phyloP scores from a whole-genome alignment of 2,329 filamentous ascomycete species.

The Fusarium pseudonygamai region DNA sequence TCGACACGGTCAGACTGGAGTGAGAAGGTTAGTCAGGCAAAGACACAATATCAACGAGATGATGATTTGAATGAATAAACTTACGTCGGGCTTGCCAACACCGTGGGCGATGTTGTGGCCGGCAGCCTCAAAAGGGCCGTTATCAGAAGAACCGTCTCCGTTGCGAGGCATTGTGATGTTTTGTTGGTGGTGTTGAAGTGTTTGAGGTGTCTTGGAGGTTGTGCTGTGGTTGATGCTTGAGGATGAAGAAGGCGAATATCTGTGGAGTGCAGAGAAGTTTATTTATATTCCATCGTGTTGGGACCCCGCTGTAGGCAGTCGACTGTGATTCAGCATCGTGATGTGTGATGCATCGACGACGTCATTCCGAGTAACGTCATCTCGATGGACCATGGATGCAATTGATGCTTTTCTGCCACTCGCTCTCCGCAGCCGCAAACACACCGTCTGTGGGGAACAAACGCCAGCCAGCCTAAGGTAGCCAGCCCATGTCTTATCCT shows the following conservation, averaged over 20 bases:
- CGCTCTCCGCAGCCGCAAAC: constrained; percentile 10
- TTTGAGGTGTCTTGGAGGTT: not conserved
- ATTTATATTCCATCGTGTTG: constrained; percentile 23
- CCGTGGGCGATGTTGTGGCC: constrained; percentile 58
- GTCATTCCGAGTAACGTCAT: constrained; percentile 36
- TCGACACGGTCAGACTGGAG: constrained; percentile 49
- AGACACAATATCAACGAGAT: not conserved
- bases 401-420: not conserved
- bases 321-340: constrained; percentile 23
- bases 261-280: not conserved
- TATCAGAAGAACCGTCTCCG: constrained; percentile 59
- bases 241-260: not conserved
- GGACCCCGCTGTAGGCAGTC: not conserved
- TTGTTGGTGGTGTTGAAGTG: constrained; percentile 31
- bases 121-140: constrained; percentile 54
- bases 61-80: constrained; percentile 5
- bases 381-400: constrained; percentile 13
- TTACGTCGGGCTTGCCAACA: constrained; percentile 51
- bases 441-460: constrained; percentile 22
- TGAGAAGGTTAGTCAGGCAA: not conserved
- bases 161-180: constrained; percentile 58
- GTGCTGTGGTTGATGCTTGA: constrained; percentile 2
- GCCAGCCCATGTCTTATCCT: not conserved
- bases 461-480: not conserved
- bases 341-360: constrained; percentile 36